Evolutionary conservation across 805 yeast species (phyloP).

Genomic region (Nakazawaea anatomiae): DNA sequence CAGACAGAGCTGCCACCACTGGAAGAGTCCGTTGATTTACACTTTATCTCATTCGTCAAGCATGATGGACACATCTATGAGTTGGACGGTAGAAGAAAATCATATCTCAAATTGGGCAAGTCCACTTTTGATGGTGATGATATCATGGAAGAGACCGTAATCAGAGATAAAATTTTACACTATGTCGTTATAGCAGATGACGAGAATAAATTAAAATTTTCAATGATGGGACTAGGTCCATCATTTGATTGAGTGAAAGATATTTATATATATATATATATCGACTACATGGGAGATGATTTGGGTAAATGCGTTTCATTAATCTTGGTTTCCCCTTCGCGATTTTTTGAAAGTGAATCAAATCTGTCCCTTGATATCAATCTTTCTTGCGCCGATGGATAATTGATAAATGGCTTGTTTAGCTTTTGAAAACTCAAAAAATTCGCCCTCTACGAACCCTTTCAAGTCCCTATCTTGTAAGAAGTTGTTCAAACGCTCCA

Average conservation of each 20-base stretch:
- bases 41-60: slow-evolving; percentile 71
- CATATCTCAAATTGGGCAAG: slow-evolving; percentile 61
- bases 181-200: slow-evolving; percentile 64
- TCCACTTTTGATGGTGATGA: slow-evolving; percentile 25
- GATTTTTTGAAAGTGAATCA: slow-evolving; percentile 15
- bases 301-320: not conserved
- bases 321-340: not conserved
- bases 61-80: slow-evolving; percentile 62
- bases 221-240: slow-evolving; percentile 73
- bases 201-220: slow-evolving; percentile 55
- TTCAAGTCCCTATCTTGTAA: slow-evolving; percentile 33
- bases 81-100: slow-evolving; percentile 81
- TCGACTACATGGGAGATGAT: too few relatives aligned
- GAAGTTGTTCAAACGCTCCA: slow-evolving; percentile 34
- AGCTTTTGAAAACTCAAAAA: slow-evolving; percentile 21
- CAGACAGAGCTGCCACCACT: slow-evolving; percentile 65
- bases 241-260: slow-evolving; percentile 28
- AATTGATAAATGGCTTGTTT: slow-evolving; percentile 17
- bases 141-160: slow-evolving; percentile 44
- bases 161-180: slow-evolving; percentile 52
- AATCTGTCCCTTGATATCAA: slow-evolving; percentile 89
- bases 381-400: slow-evolving; percentile 39
- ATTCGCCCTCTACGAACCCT: slow-evolving; percentile 17
- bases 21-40: slow-evolving; percentile 50
- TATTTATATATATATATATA: too few relatives aligned